Conservation (phyloP, 805 yeast genomes). For the Metschnikowia amazonensis region DNA sequence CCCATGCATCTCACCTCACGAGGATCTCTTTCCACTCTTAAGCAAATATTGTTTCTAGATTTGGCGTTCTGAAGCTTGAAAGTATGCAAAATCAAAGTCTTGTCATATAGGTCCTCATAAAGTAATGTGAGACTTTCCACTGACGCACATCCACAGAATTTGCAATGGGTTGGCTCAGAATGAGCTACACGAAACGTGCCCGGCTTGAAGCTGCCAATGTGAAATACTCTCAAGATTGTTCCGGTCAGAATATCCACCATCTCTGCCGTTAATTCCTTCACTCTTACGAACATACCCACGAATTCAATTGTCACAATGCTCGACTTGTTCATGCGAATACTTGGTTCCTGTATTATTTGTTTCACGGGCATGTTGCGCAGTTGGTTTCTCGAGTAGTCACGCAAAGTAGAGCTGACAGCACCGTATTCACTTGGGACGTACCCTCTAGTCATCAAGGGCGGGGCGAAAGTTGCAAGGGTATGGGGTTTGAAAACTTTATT, state of each 20-base stretch:
- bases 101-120: constrained; percentile 58
- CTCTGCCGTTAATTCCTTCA: constrained; percentile 54
- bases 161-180: constrained; percentile 82
- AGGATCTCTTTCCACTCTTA: constrained; percentile 89
- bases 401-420: neutral
- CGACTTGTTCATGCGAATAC: constrained; percentile 24
- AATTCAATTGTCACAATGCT: constrained; percentile 58
- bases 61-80: constrained; percentile 60
- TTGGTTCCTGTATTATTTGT: neutral
- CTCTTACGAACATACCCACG: constrained; percentile 70
- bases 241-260: constrained; percentile 79
- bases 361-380: neutral
- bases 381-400: neutral
- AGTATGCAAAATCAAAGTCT: constrained; percentile 66
- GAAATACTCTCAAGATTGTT: constrained; percentile 55
- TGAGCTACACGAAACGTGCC: constrained; percentile 67
- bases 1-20: constrained; percentile 89
- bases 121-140: constrained; percentile 68
- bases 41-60: constrained; percentile 75
- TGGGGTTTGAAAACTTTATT: constrained; percentile 7
- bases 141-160: constrained; percentile 87
- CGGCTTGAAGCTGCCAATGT: constrained; percentile 59
- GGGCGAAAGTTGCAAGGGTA: constrained; percentile 14
- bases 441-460: constrained; percentile 18
- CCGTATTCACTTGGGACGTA: neutral